Evolutionary conservation across 1,284 basidiomycete species (phyloP).

Genomic region (Cutaneotrichosporon sp.): DNA sequence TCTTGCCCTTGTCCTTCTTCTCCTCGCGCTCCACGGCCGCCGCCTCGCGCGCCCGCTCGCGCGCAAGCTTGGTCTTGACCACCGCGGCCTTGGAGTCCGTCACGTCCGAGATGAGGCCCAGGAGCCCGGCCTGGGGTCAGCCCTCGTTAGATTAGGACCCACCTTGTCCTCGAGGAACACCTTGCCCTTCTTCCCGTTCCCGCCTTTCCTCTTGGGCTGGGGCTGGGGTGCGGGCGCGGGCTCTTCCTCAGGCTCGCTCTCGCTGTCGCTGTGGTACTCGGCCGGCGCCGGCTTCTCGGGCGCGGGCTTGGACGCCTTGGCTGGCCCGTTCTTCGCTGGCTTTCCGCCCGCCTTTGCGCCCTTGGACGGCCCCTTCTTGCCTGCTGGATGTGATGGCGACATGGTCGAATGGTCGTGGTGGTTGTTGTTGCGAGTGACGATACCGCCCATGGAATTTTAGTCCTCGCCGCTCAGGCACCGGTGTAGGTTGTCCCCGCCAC

Average conservation of each 20-base stretch:
- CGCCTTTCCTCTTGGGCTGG: not conserved
- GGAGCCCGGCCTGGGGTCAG: constrained; percentile 1
- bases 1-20: not conserved
- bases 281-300: not conserved
- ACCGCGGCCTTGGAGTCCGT: not conserved
- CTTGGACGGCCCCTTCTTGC: not conserved
- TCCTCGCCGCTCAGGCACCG: not conserved
- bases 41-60: constrained; percentile 1
- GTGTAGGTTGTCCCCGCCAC: not conserved
- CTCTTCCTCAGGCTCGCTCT: not conserved
- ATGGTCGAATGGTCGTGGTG: not conserved
- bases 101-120: not conserved
- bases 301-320: not conserved
- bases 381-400: not conserved
- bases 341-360: too few species aligned
- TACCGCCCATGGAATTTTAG: not conserved
- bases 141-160: too few species aligned
- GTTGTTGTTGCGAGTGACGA: not conserved
- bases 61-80: not conserved
- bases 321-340: too few species aligned
- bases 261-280: not conserved
- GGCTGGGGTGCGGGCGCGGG: too few species aligned
- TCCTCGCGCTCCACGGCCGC: not conserved
- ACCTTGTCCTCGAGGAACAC: constrained; percentile 11
- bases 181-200: constrained; percentile 9